Percentiles rank a stretch among this genome's conserved stretches.
phyloP scores from a whole-genome alignment of 1,284 basidiomycete genomes.

The Sporisorium reilianum region DNA sequence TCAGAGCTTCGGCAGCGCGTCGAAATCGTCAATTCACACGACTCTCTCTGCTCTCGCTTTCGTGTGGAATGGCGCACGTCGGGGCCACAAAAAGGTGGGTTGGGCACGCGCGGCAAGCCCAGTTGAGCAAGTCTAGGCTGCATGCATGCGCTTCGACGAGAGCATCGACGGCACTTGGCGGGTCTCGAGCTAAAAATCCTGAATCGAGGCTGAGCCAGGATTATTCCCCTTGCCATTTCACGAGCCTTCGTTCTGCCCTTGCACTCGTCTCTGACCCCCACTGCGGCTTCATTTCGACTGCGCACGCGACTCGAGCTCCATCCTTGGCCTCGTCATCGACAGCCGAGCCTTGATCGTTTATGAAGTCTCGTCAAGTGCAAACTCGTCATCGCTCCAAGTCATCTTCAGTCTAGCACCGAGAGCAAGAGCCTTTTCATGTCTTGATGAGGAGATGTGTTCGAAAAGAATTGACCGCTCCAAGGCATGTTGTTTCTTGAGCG shows the following conservation, averaged over 20 bases:
- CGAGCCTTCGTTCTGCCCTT: neutral
- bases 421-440: neutral
- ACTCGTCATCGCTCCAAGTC: no score
- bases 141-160: neutral
- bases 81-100: constrained; percentile 8
- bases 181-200: constrained; percentile 23
- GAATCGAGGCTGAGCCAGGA: neutral
- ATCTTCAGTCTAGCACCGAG: no score
- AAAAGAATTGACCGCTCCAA: neutral
- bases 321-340: neutral
- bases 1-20: constrained; percentile 5
- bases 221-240: constrained; percentile 1
- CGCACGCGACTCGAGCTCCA: neutral
- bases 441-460: no score
- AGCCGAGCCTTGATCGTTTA: constrained; percentile 8
- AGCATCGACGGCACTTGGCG: constrained; percentile 14
- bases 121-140: neutral
- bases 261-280: neutral
- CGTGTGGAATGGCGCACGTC: neutral
- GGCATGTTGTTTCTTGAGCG: no score
- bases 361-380: no score
- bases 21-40: neutral
- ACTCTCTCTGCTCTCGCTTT: neutral
- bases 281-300: neutral
- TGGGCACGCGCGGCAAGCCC: neutral